Conservation (phyloP, 75 land plant species). For the Adiantum capillusveneris region DNA sequence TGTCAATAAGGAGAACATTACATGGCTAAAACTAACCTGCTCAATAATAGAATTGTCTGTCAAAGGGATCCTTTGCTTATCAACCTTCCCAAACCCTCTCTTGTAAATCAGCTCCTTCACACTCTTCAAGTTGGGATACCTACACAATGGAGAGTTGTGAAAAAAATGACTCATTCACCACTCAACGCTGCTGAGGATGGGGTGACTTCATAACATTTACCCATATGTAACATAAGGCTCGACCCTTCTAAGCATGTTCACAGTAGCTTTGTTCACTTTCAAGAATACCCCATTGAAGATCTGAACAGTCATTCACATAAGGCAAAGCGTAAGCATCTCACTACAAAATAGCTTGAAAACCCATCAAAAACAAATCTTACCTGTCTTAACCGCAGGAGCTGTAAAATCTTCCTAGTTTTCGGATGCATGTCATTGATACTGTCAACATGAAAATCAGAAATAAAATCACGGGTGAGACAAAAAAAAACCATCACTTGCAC, state of each 20-base stretch:
- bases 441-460: background rate
- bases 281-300: conserved; percentile 23
- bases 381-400: conserved; percentile 14
- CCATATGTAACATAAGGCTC: conserved; percentile 83
- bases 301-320: background rate
- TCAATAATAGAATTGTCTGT: conserved; percentile 69
- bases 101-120: too few species aligned
- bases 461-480: background rate
- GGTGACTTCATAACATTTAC: conserved; percentile 17
- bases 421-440: conserved; percentile 29
- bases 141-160: conserved; percentile 3
- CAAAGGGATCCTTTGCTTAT: too few species aligned
- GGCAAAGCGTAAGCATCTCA: too few species aligned
- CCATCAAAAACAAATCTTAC: too few species aligned
- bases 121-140: conserved; percentile 78
- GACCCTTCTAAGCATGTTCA: conserved; percentile 63
- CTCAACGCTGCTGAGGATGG: too few species aligned
- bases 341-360: too few species aligned
- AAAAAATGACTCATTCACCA: background rate
- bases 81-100: too few species aligned
- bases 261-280: too few species aligned
- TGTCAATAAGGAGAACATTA: too few species aligned
- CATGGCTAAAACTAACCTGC: too few species aligned
- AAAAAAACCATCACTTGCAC: background rate
- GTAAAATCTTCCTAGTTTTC: conserved; percentile 19